Percentiles rank a stretch among this genome's conserved stretches.
These are phyloP conservation scores for Saccharomyces mikatae DNA, from an alignment of 805 yeast genomes.

Conservation along the genomic window DNA sequence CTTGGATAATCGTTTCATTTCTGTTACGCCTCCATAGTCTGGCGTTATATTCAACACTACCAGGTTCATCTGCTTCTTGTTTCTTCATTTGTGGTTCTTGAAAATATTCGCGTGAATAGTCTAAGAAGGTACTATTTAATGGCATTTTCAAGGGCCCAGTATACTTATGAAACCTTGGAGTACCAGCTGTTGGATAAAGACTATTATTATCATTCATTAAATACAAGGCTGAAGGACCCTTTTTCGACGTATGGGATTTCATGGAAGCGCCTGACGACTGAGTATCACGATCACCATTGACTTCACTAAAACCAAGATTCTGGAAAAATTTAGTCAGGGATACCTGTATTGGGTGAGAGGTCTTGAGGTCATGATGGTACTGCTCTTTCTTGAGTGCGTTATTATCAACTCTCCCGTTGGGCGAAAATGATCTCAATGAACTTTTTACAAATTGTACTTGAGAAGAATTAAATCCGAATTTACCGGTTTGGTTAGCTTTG, in stretches of 20 bases:
- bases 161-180: constrained; percentile 43
- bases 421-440: constrained; percentile 17
- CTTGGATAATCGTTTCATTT: constrained; percentile 77
- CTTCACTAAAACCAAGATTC: constrained; percentile 21
- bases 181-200: constrained; percentile 44
- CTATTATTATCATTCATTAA: constrained; percentile 31
- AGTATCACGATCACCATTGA: not conserved
- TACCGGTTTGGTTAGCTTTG: constrained; percentile 9
- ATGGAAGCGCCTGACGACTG: constrained; percentile 10
- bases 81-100: constrained; percentile 92
- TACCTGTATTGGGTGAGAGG: constrained; percentile 3
- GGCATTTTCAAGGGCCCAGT: constrained; percentile 36
- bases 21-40: constrained; percentile 85
- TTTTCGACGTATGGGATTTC: constrained; percentile 19
- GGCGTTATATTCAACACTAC: constrained; percentile 74
- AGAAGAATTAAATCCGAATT: constrained; percentile 11
- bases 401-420: constrained; percentile 2
- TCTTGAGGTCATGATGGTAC: not conserved
- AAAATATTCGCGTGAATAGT: constrained; percentile 78
- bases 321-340: constrained; percentile 27
- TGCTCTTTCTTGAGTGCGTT: not conserved
- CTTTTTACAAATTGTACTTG: constrained; percentile 34
- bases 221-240: constrained; percentile 16
- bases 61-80: constrained; percentile 82
- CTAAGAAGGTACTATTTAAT: constrained; percentile 54